phyloP scores from a whole-genome alignment of 2,329 filamentous ascomycete species.

The Pseudogymnoascus sp. region DNA sequence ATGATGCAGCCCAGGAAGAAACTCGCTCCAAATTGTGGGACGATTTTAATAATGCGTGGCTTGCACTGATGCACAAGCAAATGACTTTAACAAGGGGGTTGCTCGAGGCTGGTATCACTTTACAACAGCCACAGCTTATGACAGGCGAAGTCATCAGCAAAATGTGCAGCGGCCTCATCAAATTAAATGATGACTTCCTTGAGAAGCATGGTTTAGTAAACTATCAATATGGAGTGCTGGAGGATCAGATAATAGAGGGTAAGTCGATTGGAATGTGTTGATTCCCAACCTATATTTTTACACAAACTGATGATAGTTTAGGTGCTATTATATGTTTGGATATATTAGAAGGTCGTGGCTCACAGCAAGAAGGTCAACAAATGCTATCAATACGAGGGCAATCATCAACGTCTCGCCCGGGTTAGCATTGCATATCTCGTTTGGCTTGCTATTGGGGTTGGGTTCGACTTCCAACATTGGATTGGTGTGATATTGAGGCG shows the following conservation, averaged over 20 bases:
- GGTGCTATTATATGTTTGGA: neutral
- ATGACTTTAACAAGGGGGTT: conserved; percentile 56
- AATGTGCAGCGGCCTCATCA: conserved; percentile 74
- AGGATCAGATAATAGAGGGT: conserved; percentile 84
- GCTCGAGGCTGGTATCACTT: conserved; percentile 49
- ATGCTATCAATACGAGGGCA: neutral
- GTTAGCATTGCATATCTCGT: neutral
- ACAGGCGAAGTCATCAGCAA: conserved; percentile 61
- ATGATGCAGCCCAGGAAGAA: conserved; percentile 66
- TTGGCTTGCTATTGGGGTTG: neutral
- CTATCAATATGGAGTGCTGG: conserved; percentile 94
- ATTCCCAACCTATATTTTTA: neutral
- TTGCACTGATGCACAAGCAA: conserved; percentile 74
- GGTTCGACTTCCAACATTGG: neutral
- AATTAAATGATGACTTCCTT: conserved; percentile 67
- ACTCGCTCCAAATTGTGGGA: conserved; percentile 83
- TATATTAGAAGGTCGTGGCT: neutral
- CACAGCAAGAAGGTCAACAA: neutral
- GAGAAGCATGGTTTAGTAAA: conserved; percentile 92
- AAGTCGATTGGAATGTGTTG: conserved; percentile 32
- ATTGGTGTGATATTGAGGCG: neutral
- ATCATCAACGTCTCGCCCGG: neutral
- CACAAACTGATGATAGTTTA: neutral
- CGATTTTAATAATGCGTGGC: conserved; percentile 91
- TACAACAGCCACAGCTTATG: conserved; percentile 55